These are phyloP conservation scores for Fusarium equiseti DNA, from an alignment of 2,329 filamentous ascomycete species.

Conservation along the genomic window DNA sequence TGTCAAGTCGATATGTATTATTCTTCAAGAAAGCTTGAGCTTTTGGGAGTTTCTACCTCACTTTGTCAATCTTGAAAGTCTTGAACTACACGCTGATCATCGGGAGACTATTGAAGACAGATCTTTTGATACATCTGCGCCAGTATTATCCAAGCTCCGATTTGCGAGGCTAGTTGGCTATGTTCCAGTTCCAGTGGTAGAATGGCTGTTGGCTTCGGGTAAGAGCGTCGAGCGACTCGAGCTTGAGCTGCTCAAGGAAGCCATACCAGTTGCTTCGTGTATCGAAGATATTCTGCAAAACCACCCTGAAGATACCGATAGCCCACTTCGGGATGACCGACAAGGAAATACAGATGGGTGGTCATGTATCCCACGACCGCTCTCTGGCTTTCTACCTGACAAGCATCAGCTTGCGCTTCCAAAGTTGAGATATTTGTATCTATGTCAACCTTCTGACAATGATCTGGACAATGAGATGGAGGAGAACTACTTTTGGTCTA, in stretches of 20 bases:
- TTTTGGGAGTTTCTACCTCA: neutral
- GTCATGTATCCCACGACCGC: neutral
- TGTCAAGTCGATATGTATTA: conserved; percentile 1
- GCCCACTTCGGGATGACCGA: neutral
- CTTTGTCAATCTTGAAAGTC: neutral
- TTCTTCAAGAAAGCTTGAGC: neutral
- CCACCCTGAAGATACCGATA: neutral
- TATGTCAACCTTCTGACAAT: neutral
- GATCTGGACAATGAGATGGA: neutral
- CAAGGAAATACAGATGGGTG: neutral
- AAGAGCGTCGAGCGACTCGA: neutral
- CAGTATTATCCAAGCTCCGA: neutral
- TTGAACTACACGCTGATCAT: neutral
- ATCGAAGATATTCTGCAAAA: neutral
- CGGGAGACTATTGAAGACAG: neutral
- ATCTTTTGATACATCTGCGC: neutral
- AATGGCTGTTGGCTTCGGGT: neutral
- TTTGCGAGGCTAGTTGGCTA: neutral
- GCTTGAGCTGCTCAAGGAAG: neutral
- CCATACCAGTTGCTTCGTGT: neutral
- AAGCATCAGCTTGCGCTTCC: neutral
- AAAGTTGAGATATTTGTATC: neutral
- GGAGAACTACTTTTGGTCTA: conserved; percentile 1
- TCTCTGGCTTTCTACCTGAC: conserved; percentile 2
- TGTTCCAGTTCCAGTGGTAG: neutral